These are phyloP conservation scores for Rhodotorula sp. DNA, from an alignment of 1,284 basidiomycete genomes.

Conservation along the genomic window DNA sequence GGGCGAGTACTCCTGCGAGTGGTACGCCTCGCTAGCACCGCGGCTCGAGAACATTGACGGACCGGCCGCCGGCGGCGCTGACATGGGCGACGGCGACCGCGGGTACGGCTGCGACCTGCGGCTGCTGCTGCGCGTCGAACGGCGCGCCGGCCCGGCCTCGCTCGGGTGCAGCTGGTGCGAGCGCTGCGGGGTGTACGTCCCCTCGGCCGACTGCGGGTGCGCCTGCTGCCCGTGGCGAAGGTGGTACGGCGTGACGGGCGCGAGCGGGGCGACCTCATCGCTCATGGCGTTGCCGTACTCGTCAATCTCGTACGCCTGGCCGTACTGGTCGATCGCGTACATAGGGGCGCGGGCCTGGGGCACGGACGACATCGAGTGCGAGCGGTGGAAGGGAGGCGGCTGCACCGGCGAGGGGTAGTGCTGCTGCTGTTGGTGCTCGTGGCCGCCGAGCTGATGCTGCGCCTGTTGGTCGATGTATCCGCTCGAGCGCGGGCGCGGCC, in stretches of 20 bases:
- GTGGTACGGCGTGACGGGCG: neutral
- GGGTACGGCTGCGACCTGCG: too few species aligned
- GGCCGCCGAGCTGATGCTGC: neutral
- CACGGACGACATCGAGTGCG: neutral
- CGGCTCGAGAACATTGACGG: neutral
- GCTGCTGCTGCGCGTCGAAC: neutral
- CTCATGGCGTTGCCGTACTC: conserved; percentile 11
- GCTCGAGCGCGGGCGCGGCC: neutral
- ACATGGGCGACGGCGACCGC: conserved; percentile 2
- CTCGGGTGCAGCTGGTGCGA: neutral
- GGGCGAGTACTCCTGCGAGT: neutral
- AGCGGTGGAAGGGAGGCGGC: neutral
- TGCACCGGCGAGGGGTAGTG: neutral
- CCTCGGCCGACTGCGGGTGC: neutral
- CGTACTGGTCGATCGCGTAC: conserved; percentile 2
- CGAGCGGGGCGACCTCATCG: neutral
- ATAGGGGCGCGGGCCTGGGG: neutral
- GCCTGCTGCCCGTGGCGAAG: neutral
- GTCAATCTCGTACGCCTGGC: conserved; percentile 3
- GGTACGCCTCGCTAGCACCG: neutral
- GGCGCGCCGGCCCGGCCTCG: neutral
- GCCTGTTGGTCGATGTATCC: neutral
- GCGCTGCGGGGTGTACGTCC: neutral
- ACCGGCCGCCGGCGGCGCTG: neutral
- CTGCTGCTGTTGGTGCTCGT: neutral